Evolutionary conservation across 805 yeast genomes (phyloP).

Genomic region (Torulaspora delbrueckii): DNA sequence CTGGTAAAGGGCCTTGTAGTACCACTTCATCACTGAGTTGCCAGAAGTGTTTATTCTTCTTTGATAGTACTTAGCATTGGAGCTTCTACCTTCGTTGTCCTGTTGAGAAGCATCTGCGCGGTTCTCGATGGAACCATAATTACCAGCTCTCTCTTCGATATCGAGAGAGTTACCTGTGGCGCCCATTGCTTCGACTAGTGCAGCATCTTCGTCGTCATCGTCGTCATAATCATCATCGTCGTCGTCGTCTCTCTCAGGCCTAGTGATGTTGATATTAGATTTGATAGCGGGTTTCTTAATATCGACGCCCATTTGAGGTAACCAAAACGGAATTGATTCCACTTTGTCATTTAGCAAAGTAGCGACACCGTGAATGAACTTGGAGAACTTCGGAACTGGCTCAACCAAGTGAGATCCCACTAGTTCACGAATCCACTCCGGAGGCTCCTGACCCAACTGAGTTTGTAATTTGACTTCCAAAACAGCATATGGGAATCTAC

Average conservation of each 20-base stretch:
- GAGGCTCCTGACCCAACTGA: slow-evolving; percentile 98
- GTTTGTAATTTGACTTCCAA: slow-evolving; percentile 96
- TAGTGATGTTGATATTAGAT: slow-evolving; percentile 42
- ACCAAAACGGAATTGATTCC: slow-evolving; percentile 90
- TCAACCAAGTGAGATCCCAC: slow-evolving; percentile 91
- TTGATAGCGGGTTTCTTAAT: slow-evolving; percentile 74
- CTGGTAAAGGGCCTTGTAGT: slow-evolving; percentile 19
- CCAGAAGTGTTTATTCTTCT: slow-evolving; percentile 22
- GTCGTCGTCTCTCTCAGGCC: slow-evolving; percentile 28
- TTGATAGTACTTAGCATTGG: slow-evolving; percentile 32
- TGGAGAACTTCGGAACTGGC: slow-evolving; percentile 96
- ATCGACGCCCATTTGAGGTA: slow-evolving; percentile 94
- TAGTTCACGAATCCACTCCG: slow-evolving; percentile 92
- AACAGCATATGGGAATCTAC: slow-evolving; percentile 95
- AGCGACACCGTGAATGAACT: slow-evolving; percentile 95
- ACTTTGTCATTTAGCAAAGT: slow-evolving; percentile 81
- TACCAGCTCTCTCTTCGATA: slow-evolving; percentile 59
- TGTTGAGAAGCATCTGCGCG: background rate
- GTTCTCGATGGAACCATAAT: slow-evolving; percentile 39
- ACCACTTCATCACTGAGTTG: slow-evolving; percentile 20
- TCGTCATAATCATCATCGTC: slow-evolving; percentile 31
- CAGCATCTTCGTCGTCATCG: slow-evolving; percentile 36
- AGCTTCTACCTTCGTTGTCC: slow-evolving; percentile 20
- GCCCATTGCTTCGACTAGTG: slow-evolving; percentile 26
- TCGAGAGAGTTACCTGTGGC: slow-evolving; percentile 58